Base-by-base conservation (phyloP, 768 basidiomycete species). In the Mycena epipterygia region DNA sequence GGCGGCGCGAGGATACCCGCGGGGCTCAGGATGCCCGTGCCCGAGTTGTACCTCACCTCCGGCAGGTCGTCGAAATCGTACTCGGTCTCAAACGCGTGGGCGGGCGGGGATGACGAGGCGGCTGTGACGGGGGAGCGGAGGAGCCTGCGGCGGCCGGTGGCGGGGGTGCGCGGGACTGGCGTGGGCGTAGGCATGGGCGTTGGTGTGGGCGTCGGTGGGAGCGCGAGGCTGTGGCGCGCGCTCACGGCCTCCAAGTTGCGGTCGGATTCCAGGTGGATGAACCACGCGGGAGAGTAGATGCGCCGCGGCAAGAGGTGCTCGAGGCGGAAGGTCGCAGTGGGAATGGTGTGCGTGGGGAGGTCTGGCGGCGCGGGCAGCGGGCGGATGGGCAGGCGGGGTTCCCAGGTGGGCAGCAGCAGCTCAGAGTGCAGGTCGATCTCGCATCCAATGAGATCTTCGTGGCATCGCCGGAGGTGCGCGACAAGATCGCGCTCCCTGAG, bases 401-500 rank as follows among this genome's bases (percentile, higher is more conserved):
- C 53, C 59, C 59, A 67, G 59, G 48, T 63, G 3, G 68, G 68
- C 7, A 66, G 60, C n/a, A 73, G 51, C 23, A 13, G 7, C 14
- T 42, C 37, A 13, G 35, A 48, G 51, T 60, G 53, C 25, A 44
- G 11, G 57, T 69, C 72, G 19, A 69, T 52, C 35, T 56, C 39
- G 5, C 27, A 14, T 37, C 64, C 72, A 9, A 70, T 23, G 23
- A 69, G 49, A 21, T 55, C 55, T 17, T 42, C 37, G 39, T 73
- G 72, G 12, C 35, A 6, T 1, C 0, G 0, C 19, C 63, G 21
- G 52, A 73, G 53, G 30, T 73, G 72, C 25, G 27, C n/a, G 17
- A 73, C 27, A 21, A 73, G 68, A 25, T 73, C 72, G 25, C 32
- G 19, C 59, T 70, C 61, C 37, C 39, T 58, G 32, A 60, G 12